These are phyloP conservation scores for Cystofilobasidium bisporidii DNA, from an alignment of 768 basidiomycete species.

Conservation along the genomic window DNA sequence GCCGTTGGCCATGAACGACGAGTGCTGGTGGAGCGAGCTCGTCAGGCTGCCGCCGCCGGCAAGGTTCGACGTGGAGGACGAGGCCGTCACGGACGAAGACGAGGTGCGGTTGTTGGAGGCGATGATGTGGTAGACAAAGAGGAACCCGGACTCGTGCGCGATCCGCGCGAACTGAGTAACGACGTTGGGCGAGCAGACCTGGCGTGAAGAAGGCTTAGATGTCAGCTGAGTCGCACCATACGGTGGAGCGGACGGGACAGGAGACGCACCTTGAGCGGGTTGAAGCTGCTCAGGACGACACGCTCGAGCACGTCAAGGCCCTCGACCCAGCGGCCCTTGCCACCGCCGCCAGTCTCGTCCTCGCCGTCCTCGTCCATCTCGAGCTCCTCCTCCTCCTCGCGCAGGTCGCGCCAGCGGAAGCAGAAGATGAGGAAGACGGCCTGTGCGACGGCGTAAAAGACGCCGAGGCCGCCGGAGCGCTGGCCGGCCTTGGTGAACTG, in stretches of 20 bases:
- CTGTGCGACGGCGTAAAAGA: constrained; percentile 88
- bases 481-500: constrained; percentile 10
- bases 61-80: constrained; percentile 8
- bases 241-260: neutral
- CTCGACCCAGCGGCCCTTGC: constrained; percentile 64
- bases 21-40: constrained; percentile 5
- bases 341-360: constrained; percentile 22
- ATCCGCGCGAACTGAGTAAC: constrained; percentile 89
- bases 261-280: constrained; percentile 68
- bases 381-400: constrained; percentile 41
- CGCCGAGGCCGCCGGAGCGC: constrained; percentile 39
- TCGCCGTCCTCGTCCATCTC: constrained; percentile 44
- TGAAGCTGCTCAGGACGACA: constrained; percentile 68
- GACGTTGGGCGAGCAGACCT: constrained; percentile 85
- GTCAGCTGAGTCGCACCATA: too few species aligned
- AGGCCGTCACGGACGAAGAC: constrained; percentile 20
- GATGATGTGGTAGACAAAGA: constrained; percentile 88
- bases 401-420: constrained; percentile 87
- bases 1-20: neutral
- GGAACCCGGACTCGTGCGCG: constrained; percentile 77
- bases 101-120: constrained; percentile 66
- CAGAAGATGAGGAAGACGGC: constrained; percentile 94
- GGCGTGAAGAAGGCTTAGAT: too few species aligned
- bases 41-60: constrained; percentile 10
- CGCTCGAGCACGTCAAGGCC: constrained; percentile 69